Evolutionary conservation across 1,284 basidiomycete genomes (phyloP).

Genomic region (Cutaneotrichosporon sp.): DNA sequence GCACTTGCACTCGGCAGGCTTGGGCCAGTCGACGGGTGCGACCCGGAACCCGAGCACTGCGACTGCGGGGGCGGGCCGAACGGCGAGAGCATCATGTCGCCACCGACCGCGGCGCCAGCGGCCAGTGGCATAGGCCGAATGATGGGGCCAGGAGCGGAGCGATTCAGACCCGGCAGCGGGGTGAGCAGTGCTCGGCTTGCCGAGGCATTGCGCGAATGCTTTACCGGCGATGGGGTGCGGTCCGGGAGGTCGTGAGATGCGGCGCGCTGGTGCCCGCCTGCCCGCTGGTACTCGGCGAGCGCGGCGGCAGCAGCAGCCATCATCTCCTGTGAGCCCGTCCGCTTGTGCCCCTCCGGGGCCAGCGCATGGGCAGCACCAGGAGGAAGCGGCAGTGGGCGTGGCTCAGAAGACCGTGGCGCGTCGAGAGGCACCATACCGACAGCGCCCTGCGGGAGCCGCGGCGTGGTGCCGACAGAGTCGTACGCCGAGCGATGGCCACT

Average conservation of each 20-base stretch:
- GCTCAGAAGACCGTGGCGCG: neutral
- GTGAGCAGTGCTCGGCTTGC: slow-evolving; percentile 1
- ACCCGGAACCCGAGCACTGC: neutral
- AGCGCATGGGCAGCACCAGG: neutral
- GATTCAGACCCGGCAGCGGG: slow-evolving; percentile 10
- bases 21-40: neutral
- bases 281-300: slow-evolving; percentile 2
- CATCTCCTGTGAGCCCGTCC: slow-evolving; percentile 3
- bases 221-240: neutral
- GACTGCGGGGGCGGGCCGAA: slow-evolving; percentile 11
- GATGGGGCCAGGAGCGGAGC: neutral
- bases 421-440: slow-evolving; percentile 1
- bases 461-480: neutral
- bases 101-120: neutral
- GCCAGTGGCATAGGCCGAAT: neutral
- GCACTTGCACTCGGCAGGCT: neutral
- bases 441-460: neutral
- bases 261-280: slow-evolving; percentile 7
- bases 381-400: neutral
- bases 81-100: slow-evolving; percentile 25
- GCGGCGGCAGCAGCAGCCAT: slow-evolving; percentile 10
- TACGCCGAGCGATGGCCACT: neutral
- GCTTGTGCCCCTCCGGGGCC: neutral
- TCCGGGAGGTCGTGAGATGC: neutral
- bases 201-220: neutral